Evolutionary conservation across 192 early-diverging fungal species (phyloP), one percentile per base, ranked within the genome.

Genomic region (Coemansia biformis): DNA sequence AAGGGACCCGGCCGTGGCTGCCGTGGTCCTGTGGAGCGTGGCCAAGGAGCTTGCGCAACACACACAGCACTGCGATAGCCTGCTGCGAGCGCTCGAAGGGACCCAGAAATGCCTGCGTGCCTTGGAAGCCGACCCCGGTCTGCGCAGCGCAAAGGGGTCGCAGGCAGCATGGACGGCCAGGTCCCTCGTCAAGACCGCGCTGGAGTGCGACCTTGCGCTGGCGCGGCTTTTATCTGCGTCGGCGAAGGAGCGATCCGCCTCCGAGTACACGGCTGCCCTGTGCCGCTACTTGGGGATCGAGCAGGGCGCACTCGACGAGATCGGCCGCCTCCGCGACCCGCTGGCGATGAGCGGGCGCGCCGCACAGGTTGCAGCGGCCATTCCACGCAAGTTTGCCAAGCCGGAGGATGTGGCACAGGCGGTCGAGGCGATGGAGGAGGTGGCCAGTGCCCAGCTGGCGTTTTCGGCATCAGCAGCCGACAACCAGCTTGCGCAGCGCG

Each of bases 11-110:
- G 62, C 69, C 1, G 48, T 73, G 14, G 69, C 69, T 0, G 69
- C 69, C 3, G 65, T 57, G 2, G 69, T 73, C 8, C 23, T 73
- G 18, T 73, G 69, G 69, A 57, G 65, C 22, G 61, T 73, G 23
- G 56, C 69, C 35, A 51, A 47, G 15, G 69, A 73, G 17, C 44
- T 73, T 26, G 56, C 57, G 7, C 44, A 19, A 22, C 37, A 50
- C 19, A 24, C 39, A 29, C 22, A 39, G 35, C 24, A 30, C 16
- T 8, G 14, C 19, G 4, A 46, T 41, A 12, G 43, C 8, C 14
- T 51, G 31, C 28, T 14, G n/a, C 26, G 46, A 12, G 48, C 54
- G 14, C 28, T 73, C 3, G 48, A 48, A 13, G 38, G 35, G 9
- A 46, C 47, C 3, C 52, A 60, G 16, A 16, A 17, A 8, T 73